phyloP scores from a whole-genome alignment of 371 early-diverging fungal species.

The Funneliformis caledonium region DNA sequence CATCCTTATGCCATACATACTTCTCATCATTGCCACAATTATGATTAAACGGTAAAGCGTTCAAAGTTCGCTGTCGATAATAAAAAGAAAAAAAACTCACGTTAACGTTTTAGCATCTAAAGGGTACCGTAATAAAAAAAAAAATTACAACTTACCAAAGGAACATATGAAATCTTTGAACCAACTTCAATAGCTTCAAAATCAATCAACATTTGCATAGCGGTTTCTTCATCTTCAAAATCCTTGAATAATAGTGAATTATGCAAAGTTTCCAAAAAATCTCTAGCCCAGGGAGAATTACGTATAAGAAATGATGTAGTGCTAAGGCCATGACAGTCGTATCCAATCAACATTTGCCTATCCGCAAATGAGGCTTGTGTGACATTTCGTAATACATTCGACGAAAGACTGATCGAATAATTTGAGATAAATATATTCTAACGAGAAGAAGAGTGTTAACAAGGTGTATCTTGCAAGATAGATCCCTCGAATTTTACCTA shows the following conservation, averaged over 20 bases:
- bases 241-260: not conserved
- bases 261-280: conserved; percentile 57
- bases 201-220: conserved; percentile 6
- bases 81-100: not conserved
- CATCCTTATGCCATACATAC: conserved; percentile 17
- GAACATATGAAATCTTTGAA: not conserved
- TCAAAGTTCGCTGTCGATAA: not conserved
- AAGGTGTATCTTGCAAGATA: not conserved
- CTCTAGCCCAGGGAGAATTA: conserved; percentile 60
- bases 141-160: not conserved
- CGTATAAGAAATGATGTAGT: conserved; percentile 67
- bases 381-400: not conserved
- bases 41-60: not conserved
- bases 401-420: not conserved
- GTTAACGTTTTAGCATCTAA: not conserved
- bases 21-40: not conserved
- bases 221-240: not conserved
- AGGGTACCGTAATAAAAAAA: not conserved
- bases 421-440: not conserved
- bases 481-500: not conserved
- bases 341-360: not conserved
- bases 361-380: not conserved
- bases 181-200: conserved; percentile 2
- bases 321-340: conserved; percentile 48
- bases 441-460: not conserved